Conservation (phyloP, 2,329 filamentous ascomycete genomes). For the Volutella citrinella region DNA sequence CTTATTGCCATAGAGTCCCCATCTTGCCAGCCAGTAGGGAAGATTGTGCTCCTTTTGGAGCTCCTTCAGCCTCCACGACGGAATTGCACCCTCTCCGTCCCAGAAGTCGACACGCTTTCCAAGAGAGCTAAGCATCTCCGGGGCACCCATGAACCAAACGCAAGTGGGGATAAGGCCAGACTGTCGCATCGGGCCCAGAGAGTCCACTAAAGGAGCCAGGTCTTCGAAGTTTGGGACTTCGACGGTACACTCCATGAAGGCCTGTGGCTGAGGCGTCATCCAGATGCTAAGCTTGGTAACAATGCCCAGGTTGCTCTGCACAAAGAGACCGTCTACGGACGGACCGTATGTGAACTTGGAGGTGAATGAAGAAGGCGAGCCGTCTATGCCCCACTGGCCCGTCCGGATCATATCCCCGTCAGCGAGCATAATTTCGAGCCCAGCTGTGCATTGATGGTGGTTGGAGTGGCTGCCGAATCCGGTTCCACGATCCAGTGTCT, state of each 20-base stretch:
- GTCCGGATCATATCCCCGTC: background rate
- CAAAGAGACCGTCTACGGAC: background rate
- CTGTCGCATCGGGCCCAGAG: too few relatives aligned
- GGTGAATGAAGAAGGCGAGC: background rate
- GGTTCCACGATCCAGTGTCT: background rate
- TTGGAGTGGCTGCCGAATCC: background rate
- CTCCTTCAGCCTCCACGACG: too few relatives aligned
- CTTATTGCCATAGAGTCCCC: too few relatives aligned
- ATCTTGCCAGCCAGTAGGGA: too few relatives aligned
- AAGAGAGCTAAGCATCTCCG: too few relatives aligned
- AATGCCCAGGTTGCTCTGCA: background rate
- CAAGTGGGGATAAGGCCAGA: too few relatives aligned
- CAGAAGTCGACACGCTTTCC: too few relatives aligned
- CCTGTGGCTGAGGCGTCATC: background rate
- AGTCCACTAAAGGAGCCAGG: background rate
- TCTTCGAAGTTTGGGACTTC: background rate
- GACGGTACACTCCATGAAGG: background rate
- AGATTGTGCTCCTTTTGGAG: too few relatives aligned
- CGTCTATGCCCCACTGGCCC: background rate
- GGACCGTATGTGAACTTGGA: background rate
- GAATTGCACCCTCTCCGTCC: too few relatives aligned
- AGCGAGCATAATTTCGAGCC: background rate
- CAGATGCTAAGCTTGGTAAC: background rate
- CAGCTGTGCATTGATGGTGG: background rate
- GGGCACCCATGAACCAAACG: too few relatives aligned